Percentiles rank a stretch among this genome's conserved stretches.
Conservation (phyloP, 2,329 filamentous ascomycete genomes). For the Ophiostoma quercus region DNA sequence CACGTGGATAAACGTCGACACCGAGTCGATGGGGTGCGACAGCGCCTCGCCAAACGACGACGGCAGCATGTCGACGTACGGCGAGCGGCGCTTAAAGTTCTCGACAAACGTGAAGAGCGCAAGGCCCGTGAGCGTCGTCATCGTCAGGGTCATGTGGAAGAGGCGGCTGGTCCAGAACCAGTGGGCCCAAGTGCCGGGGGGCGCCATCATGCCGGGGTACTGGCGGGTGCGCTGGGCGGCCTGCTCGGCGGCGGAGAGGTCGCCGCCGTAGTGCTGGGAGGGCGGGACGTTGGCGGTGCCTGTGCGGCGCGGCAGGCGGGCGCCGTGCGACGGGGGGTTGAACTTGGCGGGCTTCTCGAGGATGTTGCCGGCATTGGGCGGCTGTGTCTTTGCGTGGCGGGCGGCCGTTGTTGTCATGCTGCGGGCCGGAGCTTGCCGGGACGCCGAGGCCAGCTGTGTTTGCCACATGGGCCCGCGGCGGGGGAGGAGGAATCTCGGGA, state of each 20-base stretch:
- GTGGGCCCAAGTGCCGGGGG: conserved; percentile 72
- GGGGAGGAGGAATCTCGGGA: conserved; percentile 65
- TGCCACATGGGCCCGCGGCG: conserved; percentile 55
- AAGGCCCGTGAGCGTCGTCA: conserved; percentile 53
- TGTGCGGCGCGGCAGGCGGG: conserved; percentile 56
- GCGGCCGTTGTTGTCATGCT: conserved; percentile 19
- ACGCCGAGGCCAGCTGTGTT: conserved; percentile 23
- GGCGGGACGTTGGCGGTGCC: conserved; percentile 34
- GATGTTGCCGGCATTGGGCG: conserved; percentile 38
- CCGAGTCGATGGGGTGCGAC: conserved; percentile 62
- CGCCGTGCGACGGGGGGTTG: conserved; percentile 83
- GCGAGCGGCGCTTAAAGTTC: conserved; percentile 74
- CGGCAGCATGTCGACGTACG: conserved; percentile 74
- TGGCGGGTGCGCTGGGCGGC: conserved; percentile 61
- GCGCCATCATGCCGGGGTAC: conserved; percentile 87
- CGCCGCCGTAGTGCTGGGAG: conserved; percentile 69
- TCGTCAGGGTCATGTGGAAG: conserved; percentile 76
- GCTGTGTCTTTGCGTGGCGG: conserved; percentile 19
- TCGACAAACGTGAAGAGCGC: conserved; percentile 67
- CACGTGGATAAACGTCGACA: conserved; percentile 63
- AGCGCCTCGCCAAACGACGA: conserved; percentile 59
- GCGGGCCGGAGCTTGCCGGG: background rate
- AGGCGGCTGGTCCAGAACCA: conserved; percentile 74
- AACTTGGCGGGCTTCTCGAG: conserved; percentile 86
- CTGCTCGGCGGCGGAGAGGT: conserved; percentile 60